Base-by-base conservation (phyloP, 1,139 yeast genomes). In the Geotrichum aggregatum region DNA sequence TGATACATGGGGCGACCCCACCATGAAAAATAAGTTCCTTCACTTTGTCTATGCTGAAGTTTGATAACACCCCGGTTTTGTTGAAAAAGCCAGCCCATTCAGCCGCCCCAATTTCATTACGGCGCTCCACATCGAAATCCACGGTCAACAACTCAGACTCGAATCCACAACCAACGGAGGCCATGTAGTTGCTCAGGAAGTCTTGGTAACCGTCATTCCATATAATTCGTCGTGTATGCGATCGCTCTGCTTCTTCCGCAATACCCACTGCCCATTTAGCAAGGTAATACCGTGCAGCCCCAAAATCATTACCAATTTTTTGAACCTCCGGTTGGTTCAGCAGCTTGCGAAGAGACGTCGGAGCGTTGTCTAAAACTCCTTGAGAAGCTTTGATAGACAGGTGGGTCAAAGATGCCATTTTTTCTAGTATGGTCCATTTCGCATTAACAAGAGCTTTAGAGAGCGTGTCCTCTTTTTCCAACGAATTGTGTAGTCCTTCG, bases 251-350 rank as follows among this genome's bases (percentile, higher is more conserved):
- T 65, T 92, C 96, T 63, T 89, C 94, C 60, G 92, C 94, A 22
- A 92, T 95, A 41, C 89, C 89, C 62, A 88, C 79, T 0, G 98
- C 98, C 98, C 98, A 92, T 71, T 89, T 89, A 3, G 98, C 98
- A 56, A 92, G 74, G 66, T 89, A 92, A 3, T 89, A 86, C 50
- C 91, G 77, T 0, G 97, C 97, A 45, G 92, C 82, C 63, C 91
- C 98, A 66, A 89, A 92, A 58, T 92, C 98, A 59, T 88, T 88
- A 53, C 94, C 88, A 28, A 91, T 80, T 52, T 76, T 78, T 61
- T 76, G 78, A 3, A 91, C 95, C 61, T 89, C 95, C 0, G 96
- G 94, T 58, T 84, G 83, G 54, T 75, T 77, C 51, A 92, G 72
- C 56, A 87, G 68, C 52, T 78, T 79, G 58, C 79, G 79, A n/a